phyloP scores from a whole-genome alignment of 2,329 filamentous ascomycete genomes.

The Trichoderma polysporum region DNA sequence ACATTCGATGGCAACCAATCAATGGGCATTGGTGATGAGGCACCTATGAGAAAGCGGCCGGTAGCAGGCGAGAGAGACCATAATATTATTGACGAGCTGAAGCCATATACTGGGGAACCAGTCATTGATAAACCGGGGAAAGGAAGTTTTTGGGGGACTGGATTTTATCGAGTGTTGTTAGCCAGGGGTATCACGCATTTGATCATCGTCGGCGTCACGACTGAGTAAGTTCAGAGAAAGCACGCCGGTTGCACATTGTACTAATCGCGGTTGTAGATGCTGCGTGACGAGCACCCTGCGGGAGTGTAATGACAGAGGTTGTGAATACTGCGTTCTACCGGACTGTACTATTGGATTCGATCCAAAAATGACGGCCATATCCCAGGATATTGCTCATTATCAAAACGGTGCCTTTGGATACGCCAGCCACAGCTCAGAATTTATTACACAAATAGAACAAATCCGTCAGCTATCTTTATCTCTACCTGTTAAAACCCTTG shows the following conservation, averaged over 20 bases:
- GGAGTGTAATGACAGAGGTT: slow-evolving; percentile 3
- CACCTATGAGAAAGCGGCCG: neutral
- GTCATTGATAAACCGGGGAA: slow-evolving; percentile 5
- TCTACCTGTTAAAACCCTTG: neutral
- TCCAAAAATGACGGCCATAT: neutral
- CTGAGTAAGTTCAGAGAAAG: neutral
- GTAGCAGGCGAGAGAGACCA: slow-evolving; percentile 1
- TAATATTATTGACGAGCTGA: slow-evolving; percentile 3
- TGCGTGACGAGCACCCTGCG: neutral
- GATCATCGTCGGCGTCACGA: neutral
- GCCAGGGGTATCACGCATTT: slow-evolving; percentile 7
- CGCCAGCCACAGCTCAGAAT: neutral
- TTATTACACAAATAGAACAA: neutral
- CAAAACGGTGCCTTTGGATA: slow-evolving; percentile 1
- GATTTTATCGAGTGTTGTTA: neutral
- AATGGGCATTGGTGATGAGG: neutral
- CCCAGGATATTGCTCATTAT: neutral
- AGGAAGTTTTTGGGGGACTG: slow-evolving; percentile 8
- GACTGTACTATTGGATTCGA: neutral
- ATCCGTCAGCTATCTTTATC: neutral
- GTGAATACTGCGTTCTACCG: neutral
- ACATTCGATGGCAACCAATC: neutral
- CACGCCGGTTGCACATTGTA: too few relatives aligned
- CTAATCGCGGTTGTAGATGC: neutral
- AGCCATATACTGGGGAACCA: neutral